phyloP scores from a whole-genome alignment of 192 early-diverging fungal species.

The Coemansia reversa region DNA sequence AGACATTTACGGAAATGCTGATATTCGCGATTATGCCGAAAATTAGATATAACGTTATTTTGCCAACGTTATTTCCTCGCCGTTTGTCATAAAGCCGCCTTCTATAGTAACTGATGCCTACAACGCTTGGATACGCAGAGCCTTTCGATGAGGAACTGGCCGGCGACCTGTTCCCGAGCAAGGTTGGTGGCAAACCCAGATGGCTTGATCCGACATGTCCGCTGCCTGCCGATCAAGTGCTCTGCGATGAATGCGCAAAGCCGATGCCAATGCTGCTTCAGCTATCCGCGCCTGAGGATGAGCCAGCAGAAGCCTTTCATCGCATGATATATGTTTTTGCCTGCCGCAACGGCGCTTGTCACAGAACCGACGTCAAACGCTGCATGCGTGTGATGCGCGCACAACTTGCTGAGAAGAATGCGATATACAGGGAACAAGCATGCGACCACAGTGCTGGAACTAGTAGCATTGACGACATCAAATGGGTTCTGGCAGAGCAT shows the following conservation, averaged over 20 bases:
- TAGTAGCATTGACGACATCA: conserved; percentile 36
- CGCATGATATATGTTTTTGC: conserved; percentile 89
- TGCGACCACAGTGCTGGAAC: conserved; percentile 37
- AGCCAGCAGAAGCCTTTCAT: conserved; percentile 82
- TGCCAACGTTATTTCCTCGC: not conserved
- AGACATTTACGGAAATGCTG: not conserved
- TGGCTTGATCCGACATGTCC: conserved; percentile 81
- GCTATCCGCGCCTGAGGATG: conserved; percentile 92
- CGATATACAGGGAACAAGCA: conserved; percentile 52
- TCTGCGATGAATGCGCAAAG: conserved; percentile 71
- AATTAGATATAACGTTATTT: not conserved
- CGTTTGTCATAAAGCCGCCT: not conserved
- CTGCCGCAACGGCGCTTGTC: conserved; percentile 86
- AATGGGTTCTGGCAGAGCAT: conserved; percentile 19
- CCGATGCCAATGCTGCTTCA: conserved; percentile 81
- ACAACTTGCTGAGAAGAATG: conserved; percentile 75
- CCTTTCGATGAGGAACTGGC: conserved; percentile 61
- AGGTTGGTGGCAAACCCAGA: conserved; percentile 79
- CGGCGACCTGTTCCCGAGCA: conserved; percentile 72
- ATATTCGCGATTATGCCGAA: not conserved
- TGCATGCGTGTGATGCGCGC: conserved; percentile 84
- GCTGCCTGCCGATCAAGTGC: conserved; percentile 58
- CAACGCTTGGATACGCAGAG: conserved; percentile 76
- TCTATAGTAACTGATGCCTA: conserved; percentile 7
- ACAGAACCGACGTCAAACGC: conserved; percentile 55